Conservation (phyloP, 1,284 basidiomycete species). For the Sporisorium graminicola region DNA sequence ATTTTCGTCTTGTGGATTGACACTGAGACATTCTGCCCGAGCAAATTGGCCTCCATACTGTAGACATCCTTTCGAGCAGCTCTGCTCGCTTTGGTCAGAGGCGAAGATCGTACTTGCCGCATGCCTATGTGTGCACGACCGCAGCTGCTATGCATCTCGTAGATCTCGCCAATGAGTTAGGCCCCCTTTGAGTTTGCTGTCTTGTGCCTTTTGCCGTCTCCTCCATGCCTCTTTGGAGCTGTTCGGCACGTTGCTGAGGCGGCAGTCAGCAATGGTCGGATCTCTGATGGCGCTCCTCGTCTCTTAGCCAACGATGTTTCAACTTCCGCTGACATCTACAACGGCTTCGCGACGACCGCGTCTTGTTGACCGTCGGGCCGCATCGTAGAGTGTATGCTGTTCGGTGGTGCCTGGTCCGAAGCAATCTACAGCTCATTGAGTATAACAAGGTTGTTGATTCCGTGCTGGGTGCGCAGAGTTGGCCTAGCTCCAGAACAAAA, state of each 20-base stretch:
- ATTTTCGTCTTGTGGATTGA: background rate
- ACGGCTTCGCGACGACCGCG: constrained; percentile 11
- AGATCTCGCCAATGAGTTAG: background rate
- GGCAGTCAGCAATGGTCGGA: too few species aligned
- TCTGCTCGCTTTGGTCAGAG: background rate
- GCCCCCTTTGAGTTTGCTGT: background rate
- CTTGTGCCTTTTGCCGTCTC: background rate
- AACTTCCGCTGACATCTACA: constrained; percentile 3
- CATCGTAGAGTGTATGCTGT: constrained; percentile 7
- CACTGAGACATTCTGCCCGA: constrained; percentile 4
- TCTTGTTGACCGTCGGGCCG: background rate
- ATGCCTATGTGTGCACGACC: background rate
- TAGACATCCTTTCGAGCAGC: too few species aligned
- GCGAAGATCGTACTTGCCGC: background rate
- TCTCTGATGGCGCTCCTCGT: background rate
- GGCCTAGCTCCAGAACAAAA: background rate
- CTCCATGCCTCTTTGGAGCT: background rate
- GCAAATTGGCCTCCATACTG: too few species aligned
- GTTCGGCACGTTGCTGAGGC: too few species aligned
- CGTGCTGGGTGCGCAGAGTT: background rate
- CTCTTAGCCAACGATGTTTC: background rate
- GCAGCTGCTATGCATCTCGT: constrained; percentile 10
- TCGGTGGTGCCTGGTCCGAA: background rate
- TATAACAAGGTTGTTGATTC: background rate
- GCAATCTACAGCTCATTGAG: background rate